These are phyloP conservation scores for Cercis canadensis DNA, from an alignment of 306 rosid genomes.

Conservation along the genomic window DNA sequence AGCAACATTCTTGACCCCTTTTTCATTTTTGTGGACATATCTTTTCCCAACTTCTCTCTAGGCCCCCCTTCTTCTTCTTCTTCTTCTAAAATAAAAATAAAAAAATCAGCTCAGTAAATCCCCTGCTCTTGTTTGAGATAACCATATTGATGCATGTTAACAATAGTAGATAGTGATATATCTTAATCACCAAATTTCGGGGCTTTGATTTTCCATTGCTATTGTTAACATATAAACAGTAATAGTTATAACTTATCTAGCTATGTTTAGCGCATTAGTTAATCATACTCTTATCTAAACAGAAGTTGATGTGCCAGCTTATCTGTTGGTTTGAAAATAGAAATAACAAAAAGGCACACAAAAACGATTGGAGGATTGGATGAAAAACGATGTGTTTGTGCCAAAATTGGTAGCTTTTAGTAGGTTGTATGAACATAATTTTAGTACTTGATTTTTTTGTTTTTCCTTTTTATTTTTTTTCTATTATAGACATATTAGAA, in stretches of 20 bases:
- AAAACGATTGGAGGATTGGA: too few species aligned
- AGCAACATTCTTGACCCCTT: constrained; percentile 49
- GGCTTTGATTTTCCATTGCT: background rate
- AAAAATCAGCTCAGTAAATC: too few species aligned
- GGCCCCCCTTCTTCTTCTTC: too few species aligned
- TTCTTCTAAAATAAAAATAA: too few species aligned
- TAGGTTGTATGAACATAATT: too few species aligned
- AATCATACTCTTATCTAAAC: constrained; percentile 2
- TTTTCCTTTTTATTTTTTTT: too few species aligned
- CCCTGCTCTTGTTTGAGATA: too few species aligned
- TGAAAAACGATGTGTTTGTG: too few species aligned
- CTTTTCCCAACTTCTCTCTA: constrained; percentile 50
- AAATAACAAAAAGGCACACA: background rate
- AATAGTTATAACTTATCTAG: background rate
- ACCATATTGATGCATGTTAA: background rate
- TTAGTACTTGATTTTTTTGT: too few species aligned
- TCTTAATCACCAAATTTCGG: background rate
- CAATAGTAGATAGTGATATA: background rate
- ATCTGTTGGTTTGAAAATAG: background rate
- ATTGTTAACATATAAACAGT: background rate
- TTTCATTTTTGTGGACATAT: constrained; percentile 39
- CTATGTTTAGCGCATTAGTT: constrained; percentile 6
- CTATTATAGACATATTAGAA: too few species aligned
- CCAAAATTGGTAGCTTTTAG: too few species aligned
- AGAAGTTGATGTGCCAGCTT: constrained; percentile 18